phyloP scores from a whole-genome alignment of 768 basidiomycete species.

The Boletus speciosus region DNA sequence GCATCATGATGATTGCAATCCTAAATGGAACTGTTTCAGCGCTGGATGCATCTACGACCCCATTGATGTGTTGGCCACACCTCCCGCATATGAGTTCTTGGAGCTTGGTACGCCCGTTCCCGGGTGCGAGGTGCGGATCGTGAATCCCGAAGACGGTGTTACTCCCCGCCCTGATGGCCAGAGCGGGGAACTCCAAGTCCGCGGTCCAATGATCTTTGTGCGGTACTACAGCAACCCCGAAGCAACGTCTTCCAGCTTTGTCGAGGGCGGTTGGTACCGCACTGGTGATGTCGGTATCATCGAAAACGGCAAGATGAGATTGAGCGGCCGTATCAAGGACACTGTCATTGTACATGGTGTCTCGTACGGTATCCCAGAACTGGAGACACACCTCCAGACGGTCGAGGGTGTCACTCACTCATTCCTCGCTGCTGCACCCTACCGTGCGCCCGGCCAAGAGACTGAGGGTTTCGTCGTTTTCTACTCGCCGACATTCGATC shows the following conservation, averaged over 20 bases:
- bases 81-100: constrained; percentile 33
- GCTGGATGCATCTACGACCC: constrained; percentile 43
- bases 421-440: constrained; percentile 33
- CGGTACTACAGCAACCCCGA: not conserved
- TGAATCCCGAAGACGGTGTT: constrained; percentile 28
- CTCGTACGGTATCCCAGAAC: constrained; percentile 13
- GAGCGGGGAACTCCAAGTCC: constrained; percentile 1
- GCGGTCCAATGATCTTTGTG: not conserved
- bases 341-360: not conserved
- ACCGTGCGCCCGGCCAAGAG: constrained; percentile 34
- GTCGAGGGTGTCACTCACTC: constrained; percentile 34
- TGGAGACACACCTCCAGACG: constrained; percentile 37
- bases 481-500: constrained; percentile 28
- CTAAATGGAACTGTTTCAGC: constrained; percentile 1
- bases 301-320: constrained; percentile 29
- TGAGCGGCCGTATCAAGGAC: constrained; percentile 1
- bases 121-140: constrained; percentile 36
- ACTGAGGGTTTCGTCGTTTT: constrained; percentile 42
- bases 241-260: constrained; percentile 35
- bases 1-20: not conserved
- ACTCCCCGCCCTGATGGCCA: constrained; percentile 18
- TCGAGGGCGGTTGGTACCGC: constrained; percentile 51
- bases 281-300: constrained; percentile 55
- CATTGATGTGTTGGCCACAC: constrained; percentile 18
- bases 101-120: constrained; percentile 32